These are phyloP conservation scores for Gentiana macrophylla DNA, from an alignment of 257 asterid species.

Conservation along the genomic window DNA sequence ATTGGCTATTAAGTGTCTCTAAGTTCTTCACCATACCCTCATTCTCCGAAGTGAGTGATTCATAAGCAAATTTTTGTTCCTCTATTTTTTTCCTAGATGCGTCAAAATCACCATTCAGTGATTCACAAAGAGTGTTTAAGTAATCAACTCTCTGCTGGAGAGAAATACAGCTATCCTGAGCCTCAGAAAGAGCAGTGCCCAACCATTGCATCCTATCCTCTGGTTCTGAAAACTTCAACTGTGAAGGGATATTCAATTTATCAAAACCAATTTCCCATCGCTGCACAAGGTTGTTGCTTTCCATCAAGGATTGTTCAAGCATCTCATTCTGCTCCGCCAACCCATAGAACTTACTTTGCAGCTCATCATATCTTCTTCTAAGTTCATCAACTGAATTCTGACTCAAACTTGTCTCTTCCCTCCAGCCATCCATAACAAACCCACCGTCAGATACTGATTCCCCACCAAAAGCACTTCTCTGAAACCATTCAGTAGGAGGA, in stretches of 20 bases:
- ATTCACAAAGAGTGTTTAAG: constrained; percentile 45
- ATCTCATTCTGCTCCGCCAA: constrained; percentile 97
- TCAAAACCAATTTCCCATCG: constrained; percentile 80
- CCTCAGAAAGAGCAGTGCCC: constrained; percentile 52
- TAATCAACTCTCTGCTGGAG: constrained; percentile 69
- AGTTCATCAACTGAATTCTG: constrained; percentile 49
- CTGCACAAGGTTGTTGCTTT: constrained; percentile 83
- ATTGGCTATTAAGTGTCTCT: constrained; percentile 41
- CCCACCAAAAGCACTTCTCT: constrained; percentile 41
- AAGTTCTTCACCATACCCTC: constrained; percentile 48
- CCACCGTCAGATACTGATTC: constrained; percentile 60
- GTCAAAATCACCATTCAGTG: constrained; percentile 52
- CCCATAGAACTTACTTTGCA: constrained; percentile 75
- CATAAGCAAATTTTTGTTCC: constrained; percentile 52
- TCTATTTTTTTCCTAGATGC: constrained; percentile 45
- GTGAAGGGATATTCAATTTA: constrained; percentile 68
- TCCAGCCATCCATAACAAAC: constrained; percentile 52
- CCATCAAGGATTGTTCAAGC: constrained; percentile 96
- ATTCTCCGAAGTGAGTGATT: constrained; percentile 47
- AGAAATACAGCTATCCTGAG: constrained; percentile 49
- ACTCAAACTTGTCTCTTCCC: constrained; percentile 45
- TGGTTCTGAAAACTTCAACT: constrained; percentile 72
- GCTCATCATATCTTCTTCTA: constrained; percentile 66
- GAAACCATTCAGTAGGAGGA: constrained; percentile 58
- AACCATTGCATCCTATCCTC: constrained; percentile 84